Base-by-base conservation (phyloP, 257 asterid genomes). In the Penstemon newberryi region DNA sequence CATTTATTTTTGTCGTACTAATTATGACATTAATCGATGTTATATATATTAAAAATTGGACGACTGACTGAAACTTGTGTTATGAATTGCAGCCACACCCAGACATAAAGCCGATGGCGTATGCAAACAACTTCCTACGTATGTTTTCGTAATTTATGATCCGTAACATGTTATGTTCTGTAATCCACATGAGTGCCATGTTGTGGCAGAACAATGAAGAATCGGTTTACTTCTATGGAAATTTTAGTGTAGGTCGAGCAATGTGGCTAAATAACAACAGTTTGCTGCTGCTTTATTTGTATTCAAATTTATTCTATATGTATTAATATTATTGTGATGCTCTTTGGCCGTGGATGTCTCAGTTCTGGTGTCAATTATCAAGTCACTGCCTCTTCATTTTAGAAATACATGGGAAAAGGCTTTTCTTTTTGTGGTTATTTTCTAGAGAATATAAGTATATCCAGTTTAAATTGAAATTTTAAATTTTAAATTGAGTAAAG, bases 71-170 rank as follows among this genome's bases (percentile, higher is more conserved):
- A 25, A 25, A 25, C 33, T 25, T 25, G 33, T 25, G 33, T 25
- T 25, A 1, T 25, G 33, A 50, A 70, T 68, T 83, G 84, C 96
- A 92, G 98, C 91, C 89, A 8, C 98, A 92, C 77, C 98, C 98
- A 8, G 97, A 92, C 69, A 91, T 92, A 66, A 92, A 87, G 81
- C 97, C 98, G 5, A 92, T 92, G 98, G 98, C 98, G 5, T 92
- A 92, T 42, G 98, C 98, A 11, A 90, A 83, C 84, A 92, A 92
- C 87, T 92, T 92, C 85, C 82, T 92, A 41, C 73, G 93, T 41
- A 82, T 92, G 97, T 88, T 89, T 81, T 78, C 89, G 6, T 92
- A 72, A 65, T 72, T 77, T 73, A 51, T 36, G 19, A 11, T 40
- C 62, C 72, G 52, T 60, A 60, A 44, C 79, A 37, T 8, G 46